A percentile compares a stretch with the other conserved stretches of the same genome.
phyloP scores from a whole-genome alignment of 257 asterid genomes.

The Nicotiana paniculata region DNA sequence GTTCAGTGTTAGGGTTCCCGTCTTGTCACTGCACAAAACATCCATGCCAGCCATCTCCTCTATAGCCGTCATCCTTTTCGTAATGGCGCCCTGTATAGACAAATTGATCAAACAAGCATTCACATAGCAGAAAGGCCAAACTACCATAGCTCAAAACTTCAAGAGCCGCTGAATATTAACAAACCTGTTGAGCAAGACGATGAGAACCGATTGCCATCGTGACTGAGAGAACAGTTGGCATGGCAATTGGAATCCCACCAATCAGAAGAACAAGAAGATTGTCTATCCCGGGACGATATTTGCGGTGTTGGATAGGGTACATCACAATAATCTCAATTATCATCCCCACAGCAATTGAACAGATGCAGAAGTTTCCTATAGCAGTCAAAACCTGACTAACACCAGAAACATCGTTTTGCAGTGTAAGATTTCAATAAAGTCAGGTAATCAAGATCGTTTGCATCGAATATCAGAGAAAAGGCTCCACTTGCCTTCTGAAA shows the following conservation, averaged over 20 bases:
- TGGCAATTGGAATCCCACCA: slow-evolving; percentile 97
- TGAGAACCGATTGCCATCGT: slow-evolving; percentile 99
- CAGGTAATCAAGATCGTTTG: not conserved
- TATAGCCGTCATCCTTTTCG: slow-evolving; percentile 97
- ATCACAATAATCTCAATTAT: slow-evolving; percentile 79
- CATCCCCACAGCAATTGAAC: slow-evolving; percentile 97
- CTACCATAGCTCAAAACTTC: not conserved
- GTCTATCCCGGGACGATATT: slow-evolving; percentile 94
- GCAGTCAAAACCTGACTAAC: slow-evolving; percentile 83
- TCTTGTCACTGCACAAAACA: slow-evolving; percentile 95
- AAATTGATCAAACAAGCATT: not conserved
- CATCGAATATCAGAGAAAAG: not conserved
- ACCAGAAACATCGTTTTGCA: not conserved
- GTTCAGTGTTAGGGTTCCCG: slow-evolving; percentile 88
- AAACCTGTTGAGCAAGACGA: slow-evolving; percentile 91
- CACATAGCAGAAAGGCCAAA: not conserved
- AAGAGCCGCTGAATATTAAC: not conserved
- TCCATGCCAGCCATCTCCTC: slow-evolving; percentile 99
- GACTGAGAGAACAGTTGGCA: slow-evolving; percentile 97
- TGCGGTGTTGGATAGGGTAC: slow-evolving; percentile 90
- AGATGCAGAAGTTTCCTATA: slow-evolving; percentile 94
- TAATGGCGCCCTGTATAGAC: slow-evolving; percentile 76
- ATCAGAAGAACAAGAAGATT: slow-evolving; percentile 95
- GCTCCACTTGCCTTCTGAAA: slow-evolving; percentile 70
- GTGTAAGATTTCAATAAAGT: not conserved